Evolutionary conservation across 163 green algal species (phyloP), one percentile per base, ranked within the genome.

Genomic region (Scenedesmus sp.): DNA sequence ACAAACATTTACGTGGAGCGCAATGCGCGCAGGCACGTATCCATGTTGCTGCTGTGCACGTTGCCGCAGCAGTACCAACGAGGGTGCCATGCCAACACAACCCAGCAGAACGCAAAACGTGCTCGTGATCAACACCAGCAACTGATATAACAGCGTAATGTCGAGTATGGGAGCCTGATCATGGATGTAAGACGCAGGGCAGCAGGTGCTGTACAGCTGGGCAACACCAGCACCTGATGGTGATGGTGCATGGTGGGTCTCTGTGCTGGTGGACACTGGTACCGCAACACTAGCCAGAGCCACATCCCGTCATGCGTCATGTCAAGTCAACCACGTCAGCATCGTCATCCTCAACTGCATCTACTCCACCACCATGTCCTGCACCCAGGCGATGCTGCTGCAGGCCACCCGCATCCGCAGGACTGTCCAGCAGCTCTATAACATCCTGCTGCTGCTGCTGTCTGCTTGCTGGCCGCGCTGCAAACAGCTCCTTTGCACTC

Each of bases 371-470:
- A 23, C 2, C 46, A 23, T 46, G n/a, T 82, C 8, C 66, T 90
- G 66, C 54, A 70, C 54, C 70, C 66, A 70, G 73, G 10, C 73
- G 54, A 8, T 57, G 77, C 77, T 57, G n/a, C 26, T 55, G 74
- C 74, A 83, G 77, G 13, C 34, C 77, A 60, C 77, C 77, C 57
- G 52, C 54, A 46, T 66, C 82, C 73, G 56, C 34, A 70, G 76
- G 76, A 46, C 73, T 82, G 82, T 88, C 77, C 23, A 82, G 46
- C 59, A 92, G 88, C 46, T 88, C 60, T 73, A 92, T 92, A 6
- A 62, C 59, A 4, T 89, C 84, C 60, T 20, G 4, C 82, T 86
- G 54, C 54, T 70, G 60, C 60, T 89, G 60, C 59, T 89, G 84
- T n/a, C 81, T 86, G 81, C 81, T 86, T 5, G 34, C 23, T 23